Percentiles rank a stretch among this genome's conserved stretches.
phyloP scores from a whole-genome alignment of 768 basidiomycete genomes.

The Rhizopogon vesiculosus region DNA sequence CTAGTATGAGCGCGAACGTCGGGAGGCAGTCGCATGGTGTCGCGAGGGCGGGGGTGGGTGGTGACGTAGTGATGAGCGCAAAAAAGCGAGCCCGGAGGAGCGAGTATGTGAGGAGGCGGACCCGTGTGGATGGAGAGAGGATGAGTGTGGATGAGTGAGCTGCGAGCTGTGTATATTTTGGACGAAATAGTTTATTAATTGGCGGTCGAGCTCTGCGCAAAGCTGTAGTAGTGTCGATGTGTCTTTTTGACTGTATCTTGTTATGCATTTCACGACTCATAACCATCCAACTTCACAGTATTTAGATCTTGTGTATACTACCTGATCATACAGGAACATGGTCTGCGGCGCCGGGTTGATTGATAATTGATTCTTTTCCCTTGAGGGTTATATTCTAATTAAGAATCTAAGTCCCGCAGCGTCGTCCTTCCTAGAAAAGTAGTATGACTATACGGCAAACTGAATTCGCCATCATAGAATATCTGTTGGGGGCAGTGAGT shows the following conservation, averaged over 20 bases:
- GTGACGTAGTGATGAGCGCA: slow-evolving; percentile 52
- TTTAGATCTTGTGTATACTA: not conserved
- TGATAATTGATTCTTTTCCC: too few species aligned
- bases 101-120: slow-evolving; percentile 61
- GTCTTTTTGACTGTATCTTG: not conserved
- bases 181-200: not conserved
- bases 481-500: too few species aligned
- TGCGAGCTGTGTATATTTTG: not conserved
- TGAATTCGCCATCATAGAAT: too few species aligned
- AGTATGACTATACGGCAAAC: too few species aligned
- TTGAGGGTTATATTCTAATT: too few species aligned
- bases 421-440: too few species aligned
- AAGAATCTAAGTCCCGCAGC: too few species aligned
- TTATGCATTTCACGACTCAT: slow-evolving; percentile 9
- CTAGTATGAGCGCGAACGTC: slow-evolving; percentile 43
- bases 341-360: not conserved
- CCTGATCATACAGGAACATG: not conserved
- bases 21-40: slow-evolving; percentile 24
- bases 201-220: too few species aligned
- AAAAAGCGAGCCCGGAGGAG: slow-evolving; percentile 76
- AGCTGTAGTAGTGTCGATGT: too few species aligned
- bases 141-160: slow-evolving; percentile 9
- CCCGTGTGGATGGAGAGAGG: slow-evolving; percentile 25
- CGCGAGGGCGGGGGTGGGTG: slow-evolving; percentile 17
- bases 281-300: not conserved